Conservation (phyloP, 2,329 filamentous ascomycete species). For the Thelonectria rubi region DNA sequence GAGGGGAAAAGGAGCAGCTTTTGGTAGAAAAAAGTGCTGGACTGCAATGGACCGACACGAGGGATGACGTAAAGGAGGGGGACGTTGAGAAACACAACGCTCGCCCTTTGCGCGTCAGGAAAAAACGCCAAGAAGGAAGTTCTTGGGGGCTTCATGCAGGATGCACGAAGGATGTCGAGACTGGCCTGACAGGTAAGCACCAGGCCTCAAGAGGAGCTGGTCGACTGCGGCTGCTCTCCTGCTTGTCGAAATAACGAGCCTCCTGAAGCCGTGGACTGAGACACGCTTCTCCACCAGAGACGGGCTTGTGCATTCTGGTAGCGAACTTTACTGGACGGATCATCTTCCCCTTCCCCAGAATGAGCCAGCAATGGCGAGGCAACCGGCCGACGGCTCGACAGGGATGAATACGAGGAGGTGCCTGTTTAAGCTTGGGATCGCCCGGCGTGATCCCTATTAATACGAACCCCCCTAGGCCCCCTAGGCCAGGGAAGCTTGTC, state of each 20-base stretch:
- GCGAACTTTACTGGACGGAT: not conserved
- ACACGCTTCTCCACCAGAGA: not conserved
- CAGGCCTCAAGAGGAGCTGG: not conserved
- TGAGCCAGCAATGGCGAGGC: not conserved
- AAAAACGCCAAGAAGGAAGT: not conserved
- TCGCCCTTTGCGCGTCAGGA: not conserved
- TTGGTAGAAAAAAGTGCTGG: not conserved
- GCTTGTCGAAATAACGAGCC: too few relatives aligned
- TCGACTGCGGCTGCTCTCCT: too few relatives aligned
- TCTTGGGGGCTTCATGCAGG: not conserved
- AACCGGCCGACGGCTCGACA: not conserved
- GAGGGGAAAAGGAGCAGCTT: not conserved
- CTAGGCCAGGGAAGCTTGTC: not conserved
- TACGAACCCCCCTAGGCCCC: constrained; percentile 1
- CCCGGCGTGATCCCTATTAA: constrained; percentile 8
- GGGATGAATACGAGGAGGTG: constrained; percentile 14
- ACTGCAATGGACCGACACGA: not conserved
- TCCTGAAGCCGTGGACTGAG: not conserved
- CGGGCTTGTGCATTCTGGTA: not conserved
- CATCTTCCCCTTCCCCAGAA: not conserved
- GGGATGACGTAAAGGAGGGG: not conserved
- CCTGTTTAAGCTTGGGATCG: not conserved
- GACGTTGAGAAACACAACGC: not conserved
- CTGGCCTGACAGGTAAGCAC: not conserved
- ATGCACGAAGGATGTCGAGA: not conserved